phyloP scores from a whole-genome alignment of 225 moss, liverwort and hornwort species.

The Rhytidiadelphus loreus region DNA sequence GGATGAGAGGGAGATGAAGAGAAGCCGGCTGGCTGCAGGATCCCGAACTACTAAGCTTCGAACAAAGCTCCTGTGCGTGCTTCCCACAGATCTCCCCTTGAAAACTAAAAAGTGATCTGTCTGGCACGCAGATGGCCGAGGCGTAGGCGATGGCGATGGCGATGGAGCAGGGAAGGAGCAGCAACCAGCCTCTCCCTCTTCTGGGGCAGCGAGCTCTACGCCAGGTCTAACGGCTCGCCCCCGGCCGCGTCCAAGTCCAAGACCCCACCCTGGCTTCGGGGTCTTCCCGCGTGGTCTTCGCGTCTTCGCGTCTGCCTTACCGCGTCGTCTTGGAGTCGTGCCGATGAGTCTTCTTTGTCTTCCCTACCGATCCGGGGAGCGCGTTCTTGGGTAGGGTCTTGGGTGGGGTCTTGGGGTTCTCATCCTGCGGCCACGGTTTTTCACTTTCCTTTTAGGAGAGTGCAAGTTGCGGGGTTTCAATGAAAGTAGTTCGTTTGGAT shows the following conservation, averaged over 20 bases:
- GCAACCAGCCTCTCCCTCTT: neutral
- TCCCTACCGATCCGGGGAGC: neutral
- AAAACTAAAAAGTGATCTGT: neutral
- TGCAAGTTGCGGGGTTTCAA: neutral
- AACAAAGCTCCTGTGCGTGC: neutral
- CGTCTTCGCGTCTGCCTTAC: neutral
- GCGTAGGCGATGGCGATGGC: conserved; percentile 4
- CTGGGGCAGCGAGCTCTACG: neutral
- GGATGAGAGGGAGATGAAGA: neutral
- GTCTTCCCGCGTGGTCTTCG: neutral
- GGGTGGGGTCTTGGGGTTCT: neutral
- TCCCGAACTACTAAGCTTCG: neutral
- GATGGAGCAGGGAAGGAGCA: neutral
- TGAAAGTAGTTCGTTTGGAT: neutral
- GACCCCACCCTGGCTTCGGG: neutral
- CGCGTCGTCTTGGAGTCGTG: neutral
- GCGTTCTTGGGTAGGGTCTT: neutral
- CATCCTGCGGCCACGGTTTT: neutral
- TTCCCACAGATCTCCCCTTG: neutral
- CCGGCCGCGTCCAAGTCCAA: neutral
- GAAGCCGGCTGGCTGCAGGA: neutral
- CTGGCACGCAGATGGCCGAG: neutral
- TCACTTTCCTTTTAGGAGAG: neutral
- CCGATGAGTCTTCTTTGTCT: neutral
- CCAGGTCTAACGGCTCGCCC: conserved; percentile 27